Conservation (phyloP, 1,284 basidiomycete genomes). For the Trametes polyzona region DNA sequence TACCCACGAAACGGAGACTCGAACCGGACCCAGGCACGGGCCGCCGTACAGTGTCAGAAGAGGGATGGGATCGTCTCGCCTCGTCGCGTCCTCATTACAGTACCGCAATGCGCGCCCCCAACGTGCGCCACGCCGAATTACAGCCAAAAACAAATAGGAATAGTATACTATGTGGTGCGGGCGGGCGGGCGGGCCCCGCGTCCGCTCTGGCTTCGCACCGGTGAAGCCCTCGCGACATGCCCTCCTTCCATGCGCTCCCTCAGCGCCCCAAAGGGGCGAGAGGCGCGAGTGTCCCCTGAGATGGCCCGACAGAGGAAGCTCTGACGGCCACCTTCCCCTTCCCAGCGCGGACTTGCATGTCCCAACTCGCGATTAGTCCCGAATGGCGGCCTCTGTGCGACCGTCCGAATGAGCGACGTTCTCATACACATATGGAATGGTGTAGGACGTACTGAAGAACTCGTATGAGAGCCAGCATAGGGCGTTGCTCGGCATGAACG, state of each 20-base stretch:
- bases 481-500: conserved; percentile 97
- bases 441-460: conserved; percentile 85
- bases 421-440: neutral
- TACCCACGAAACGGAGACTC: too few relatives aligned
- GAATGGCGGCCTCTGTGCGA: conserved; percentile 67
- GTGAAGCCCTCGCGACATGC: neutral
- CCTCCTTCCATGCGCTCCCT: too few relatives aligned
- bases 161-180: conserved; percentile 7
- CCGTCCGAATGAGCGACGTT: conserved; percentile 1
- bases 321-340: neutral
- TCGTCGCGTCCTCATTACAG: conserved; percentile 6
- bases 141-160: conserved; percentile 12
- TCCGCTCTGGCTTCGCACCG: too few relatives aligned
- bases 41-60: too few relatives aligned
- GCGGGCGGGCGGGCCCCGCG: neutral
- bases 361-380: conserved; percentile 33
- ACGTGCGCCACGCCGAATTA: conserved; percentile 1
- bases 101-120: neutral
- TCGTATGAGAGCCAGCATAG: conserved; percentile 97
- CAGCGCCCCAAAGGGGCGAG: too few relatives aligned
- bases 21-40: too few relatives aligned
- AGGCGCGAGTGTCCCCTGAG: too few relatives aligned
- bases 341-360: neutral
- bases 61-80: neutral
- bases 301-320: neutral